Base-by-base conservation (phyloP, 768 basidiomycete species). In the Termitomyces sp. region DNA sequence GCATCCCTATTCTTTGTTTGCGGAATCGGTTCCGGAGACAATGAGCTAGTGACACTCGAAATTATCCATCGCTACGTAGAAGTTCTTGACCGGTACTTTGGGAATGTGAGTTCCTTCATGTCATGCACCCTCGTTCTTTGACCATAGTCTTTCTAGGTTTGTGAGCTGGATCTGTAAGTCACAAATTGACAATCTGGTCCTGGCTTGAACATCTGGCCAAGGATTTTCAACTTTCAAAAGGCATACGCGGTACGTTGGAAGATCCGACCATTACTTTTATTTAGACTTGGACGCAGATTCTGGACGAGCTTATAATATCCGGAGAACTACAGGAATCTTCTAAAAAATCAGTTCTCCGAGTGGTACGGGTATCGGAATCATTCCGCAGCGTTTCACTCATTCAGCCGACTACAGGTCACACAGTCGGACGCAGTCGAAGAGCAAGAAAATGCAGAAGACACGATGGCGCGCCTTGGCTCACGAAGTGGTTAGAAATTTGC, bases 191-290 rank as follows among this genome's bases (percentile, higher is more conserved):
- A 51, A n/a, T 31, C 14, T 31, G 37, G 36, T 18, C 43, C 41
- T 47, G 53, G 39, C 48, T 50, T 57, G 49, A 61, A 22, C 49
- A 42, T 41, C 31, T 54, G 60, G 51, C 27, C 63, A 3, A 96
- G 94, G 50, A 98, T 99, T 65, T 99, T 99, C 83, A 98, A 98
- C 79, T 99, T 98, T 71, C 96, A 98, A 71, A 99, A 98, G 74
- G 97, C 97, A 43, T 98, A 94, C 70, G 92, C 96, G 10, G 95
- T 92, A 48, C 4, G 71, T 67, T 56, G 41, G 56, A 58, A 43
- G 22, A 34, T 26, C 14, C 41, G 32, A 37, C 4, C 32, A 12
- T 27, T 27, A 42, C 39, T 32, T 8, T 48, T 13, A 36, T 24
- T 10, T 36, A 46, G 26, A 50, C 32, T 42, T 29, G 48, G 36